These are phyloP conservation scores for Aureobasidium zeae DNA, from an alignment of 2,329 filamentous ascomycete genomes.

Conservation along the genomic window DNA sequence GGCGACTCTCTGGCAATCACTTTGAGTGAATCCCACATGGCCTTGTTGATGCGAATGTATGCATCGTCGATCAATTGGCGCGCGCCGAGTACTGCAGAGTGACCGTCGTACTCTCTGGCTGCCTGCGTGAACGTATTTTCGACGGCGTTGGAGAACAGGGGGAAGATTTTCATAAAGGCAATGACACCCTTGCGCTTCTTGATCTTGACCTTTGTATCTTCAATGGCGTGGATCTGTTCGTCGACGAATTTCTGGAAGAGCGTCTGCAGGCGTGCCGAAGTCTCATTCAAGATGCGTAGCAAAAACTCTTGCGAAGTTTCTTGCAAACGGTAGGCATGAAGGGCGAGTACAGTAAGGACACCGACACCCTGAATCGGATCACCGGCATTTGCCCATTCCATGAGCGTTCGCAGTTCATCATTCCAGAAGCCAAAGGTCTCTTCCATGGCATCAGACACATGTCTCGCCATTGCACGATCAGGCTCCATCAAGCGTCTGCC, in stretches of 20 bases:
- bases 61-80: constrained; percentile 74
- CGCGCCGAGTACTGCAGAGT: constrained; percentile 48
- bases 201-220: constrained; percentile 97
- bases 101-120: constrained; percentile 38
- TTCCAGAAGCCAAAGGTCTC: constrained; percentile 77
- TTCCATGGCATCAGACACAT: constrained; percentile 80
- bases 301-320: constrained; percentile 93
- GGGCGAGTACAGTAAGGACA: constrained; percentile 70
- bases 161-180: constrained; percentile 88
- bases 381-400: constrained; percentile 71
- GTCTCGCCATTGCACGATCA: constrained; percentile 74
- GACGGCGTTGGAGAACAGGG: constrained; percentile 69
- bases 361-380: constrained; percentile 91
- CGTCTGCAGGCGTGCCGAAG: constrained; percentile 63
- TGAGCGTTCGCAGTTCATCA: constrained; percentile 64
- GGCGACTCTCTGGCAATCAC: constrained; percentile 74
- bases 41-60: constrained; percentile 79
- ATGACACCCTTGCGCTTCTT: constrained; percentile 98
- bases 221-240: constrained; percentile 88
- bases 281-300: constrained; percentile 59
- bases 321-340: constrained; percentile 66
- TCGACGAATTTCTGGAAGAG: constrained; percentile 86
- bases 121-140: constrained; percentile 65
- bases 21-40: constrained; percentile 95
- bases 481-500: constrained; percentile 74